Percentiles rank a stretch among this genome's conserved stretches.
These are phyloP conservation scores for Iberis pinnata DNA, from an alignment of 345 rosid species.

Conservation along the genomic window DNA sequence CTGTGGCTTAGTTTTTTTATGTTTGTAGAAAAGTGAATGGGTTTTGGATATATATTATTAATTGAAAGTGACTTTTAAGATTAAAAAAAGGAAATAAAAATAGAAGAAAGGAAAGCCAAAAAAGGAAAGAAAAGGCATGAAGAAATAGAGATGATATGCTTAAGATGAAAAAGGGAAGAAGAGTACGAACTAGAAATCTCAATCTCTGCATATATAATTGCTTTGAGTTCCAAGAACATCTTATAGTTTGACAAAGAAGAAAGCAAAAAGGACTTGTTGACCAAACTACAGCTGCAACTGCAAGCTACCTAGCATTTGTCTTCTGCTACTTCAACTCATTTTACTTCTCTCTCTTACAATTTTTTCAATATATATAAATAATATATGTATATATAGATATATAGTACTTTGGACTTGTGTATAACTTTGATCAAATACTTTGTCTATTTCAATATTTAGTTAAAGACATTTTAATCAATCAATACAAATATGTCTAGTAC, in stretches of 20 bases:
- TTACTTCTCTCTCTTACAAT: constrained; percentile 21
- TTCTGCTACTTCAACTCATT: constrained; percentile 20
- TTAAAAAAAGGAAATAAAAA: constrained; percentile 6
- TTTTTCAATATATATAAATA: constrained; percentile 3
- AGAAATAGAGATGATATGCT: constrained; percentile 22
- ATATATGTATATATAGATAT: not conserved
- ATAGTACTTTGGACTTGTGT: constrained; percentile 1
- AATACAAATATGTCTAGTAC: no score
- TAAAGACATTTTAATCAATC: no score
- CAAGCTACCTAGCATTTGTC: constrained; percentile 23
- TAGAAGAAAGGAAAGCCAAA: constrained; percentile 11
- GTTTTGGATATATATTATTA: not conserved
- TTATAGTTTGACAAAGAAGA: not conserved
- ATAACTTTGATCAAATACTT: no score
- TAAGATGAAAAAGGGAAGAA: constrained; percentile 34
- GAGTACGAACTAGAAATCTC: constrained; percentile 23
- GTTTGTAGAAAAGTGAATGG: not conserved
- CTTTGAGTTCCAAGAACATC: constrained; percentile 27
- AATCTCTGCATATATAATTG: constrained; percentile 13
- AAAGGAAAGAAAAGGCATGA: constrained; percentile 25
- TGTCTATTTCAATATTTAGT: no score
- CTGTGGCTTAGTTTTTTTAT: not conserved
- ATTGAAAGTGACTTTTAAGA: constrained; percentile 3
- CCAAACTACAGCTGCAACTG: constrained; percentile 21
- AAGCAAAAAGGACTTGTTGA: constrained; percentile 27